Evolutionary conservation across 73 alveolate species (phyloP), one percentile per base, ranked within the genome.

Genomic region (Blepharisma japonicum): DNA sequence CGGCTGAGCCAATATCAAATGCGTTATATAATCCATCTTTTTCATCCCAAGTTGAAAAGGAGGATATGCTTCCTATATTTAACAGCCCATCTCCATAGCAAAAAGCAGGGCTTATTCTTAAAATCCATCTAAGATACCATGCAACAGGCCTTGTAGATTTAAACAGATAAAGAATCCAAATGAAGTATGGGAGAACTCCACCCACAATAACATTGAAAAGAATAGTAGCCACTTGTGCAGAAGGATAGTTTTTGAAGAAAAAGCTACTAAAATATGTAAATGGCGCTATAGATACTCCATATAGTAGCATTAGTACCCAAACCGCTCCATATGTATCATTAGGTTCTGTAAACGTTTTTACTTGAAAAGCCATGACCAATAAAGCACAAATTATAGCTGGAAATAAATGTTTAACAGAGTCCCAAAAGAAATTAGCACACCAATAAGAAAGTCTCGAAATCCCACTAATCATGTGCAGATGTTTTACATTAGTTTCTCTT

Each of bases 401-500:
- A 18, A 94, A 51, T 27, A 90, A 68, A 66, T 92, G 89, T 82
- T 96, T 96, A 6, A 81, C 71, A 48, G 94, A 76, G 81, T 96
- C 99, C 81, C 90, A 94, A 9, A 87, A n/a, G 86, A 78, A 92
- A 87, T 94, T 94, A 38, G 96, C 77, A 39, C 86, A 71, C 98
- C 99, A 96, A 77, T 96, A 96, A 11, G 98, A 91, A 38, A 85
- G 55, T 32, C 92, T 86, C 8, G 89, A 77, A 71, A 96, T 90
- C 6, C 99, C 99, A 68, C 97, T 86, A 18, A 96, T 93, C 53
- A 90, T 71, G 79, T 92, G 92, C 85, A 90, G 83, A 84, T 96
- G 99, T 68, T 94, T 70, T 0, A 70, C 42, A 70, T 47, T 47
- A 7, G 14, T n/a, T 45, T 70, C 80, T 70, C 61, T 25, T 70